These are phyloP conservation scores for Bryopsis sp. DNA, from an alignment of 139 green algal genomes.

Conservation along the genomic window DNA sequence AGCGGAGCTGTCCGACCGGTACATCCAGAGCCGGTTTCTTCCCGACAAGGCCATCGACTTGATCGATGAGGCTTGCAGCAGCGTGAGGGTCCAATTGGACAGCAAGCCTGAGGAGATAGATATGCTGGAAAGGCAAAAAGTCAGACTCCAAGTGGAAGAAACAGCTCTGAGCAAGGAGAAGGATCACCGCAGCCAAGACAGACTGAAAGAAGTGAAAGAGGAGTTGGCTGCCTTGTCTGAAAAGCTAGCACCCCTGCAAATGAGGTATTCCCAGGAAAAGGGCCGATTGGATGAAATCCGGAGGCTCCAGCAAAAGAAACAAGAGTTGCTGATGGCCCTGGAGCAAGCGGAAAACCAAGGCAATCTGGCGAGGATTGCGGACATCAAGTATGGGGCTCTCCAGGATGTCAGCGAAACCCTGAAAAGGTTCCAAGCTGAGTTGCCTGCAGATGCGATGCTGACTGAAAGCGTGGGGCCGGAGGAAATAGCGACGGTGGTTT, in stretches of 20 bases:
- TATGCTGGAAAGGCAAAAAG: conserved; percentile 83
- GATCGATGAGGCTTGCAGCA: conserved; percentile 45
- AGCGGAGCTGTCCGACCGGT: conserved; percentile 44
- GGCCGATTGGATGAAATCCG: conserved; percentile 58
- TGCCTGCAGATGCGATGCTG: no score
- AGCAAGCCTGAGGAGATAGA: conserved; percentile 73
- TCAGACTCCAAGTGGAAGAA: conserved; percentile 69
- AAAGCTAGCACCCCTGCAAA: conserved; percentile 65
- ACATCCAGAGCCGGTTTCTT: conserved; percentile 51
- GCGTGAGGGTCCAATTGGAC: conserved; percentile 43
- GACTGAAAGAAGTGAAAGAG: conserved; percentile 4
- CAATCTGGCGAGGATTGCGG: conserved; percentile 64
- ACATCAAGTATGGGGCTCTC: no score
- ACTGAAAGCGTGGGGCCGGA: conserved; percentile 87
- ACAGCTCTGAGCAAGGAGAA: conserved; percentile 40
- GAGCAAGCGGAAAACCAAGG: conserved; percentile 59
- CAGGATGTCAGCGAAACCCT: no score
- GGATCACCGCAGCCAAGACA: background rate
- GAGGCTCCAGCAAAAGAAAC: conserved; percentile 78
- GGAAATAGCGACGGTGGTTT: background rate
- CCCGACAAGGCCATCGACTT: conserved; percentile 71
- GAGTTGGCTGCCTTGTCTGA: conserved; percentile 72
- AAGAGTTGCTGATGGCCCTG: conserved; percentile 48
- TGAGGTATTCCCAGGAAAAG: conserved; percentile 71
- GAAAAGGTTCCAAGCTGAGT: no score